Percentiles rank a stretch among this genome's conserved stretches.
These are phyloP conservation scores for Pseudophaeomoniella oleicola DNA, from an alignment of 2,329 filamentous ascomycete genomes.

Conservation along the genomic window DNA sequence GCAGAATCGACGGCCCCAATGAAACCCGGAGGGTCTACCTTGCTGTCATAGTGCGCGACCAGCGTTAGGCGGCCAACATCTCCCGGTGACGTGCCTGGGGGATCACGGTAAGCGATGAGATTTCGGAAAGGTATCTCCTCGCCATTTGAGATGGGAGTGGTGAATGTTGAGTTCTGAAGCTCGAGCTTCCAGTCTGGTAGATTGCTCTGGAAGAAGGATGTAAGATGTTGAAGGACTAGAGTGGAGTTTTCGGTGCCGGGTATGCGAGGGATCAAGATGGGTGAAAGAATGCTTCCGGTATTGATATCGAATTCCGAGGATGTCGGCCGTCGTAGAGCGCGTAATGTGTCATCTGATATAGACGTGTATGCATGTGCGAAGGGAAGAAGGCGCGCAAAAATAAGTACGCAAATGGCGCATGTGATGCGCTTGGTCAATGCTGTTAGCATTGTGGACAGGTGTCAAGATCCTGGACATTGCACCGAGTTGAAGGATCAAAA, in stretches of 20 bases:
- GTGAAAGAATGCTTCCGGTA: constrained; percentile 61
- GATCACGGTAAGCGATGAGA: constrained; percentile 73
- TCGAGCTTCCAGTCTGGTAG: constrained; percentile 68
- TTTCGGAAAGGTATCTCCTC: constrained; percentile 70
- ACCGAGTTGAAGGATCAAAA: no score
- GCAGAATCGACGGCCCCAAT: constrained; percentile 90
- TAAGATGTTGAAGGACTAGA: constrained; percentile 65
- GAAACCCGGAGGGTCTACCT: constrained; percentile 67
- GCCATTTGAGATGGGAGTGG: constrained; percentile 60
- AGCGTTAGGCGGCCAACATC: constrained; percentile 71
- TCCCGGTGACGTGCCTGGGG: constrained; percentile 61
- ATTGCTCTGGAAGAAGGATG: constrained; percentile 59
- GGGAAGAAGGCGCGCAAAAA: constrained; percentile 15
- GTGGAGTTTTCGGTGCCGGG: constrained; percentile 67
- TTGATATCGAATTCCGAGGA: constrained; percentile 61
- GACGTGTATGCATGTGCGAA: constrained; percentile 34
- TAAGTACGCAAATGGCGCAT: constrained; percentile 1
- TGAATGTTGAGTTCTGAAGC: constrained; percentile 81
- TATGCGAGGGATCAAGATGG: constrained; percentile 76
- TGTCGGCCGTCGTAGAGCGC: constrained; percentile 54
- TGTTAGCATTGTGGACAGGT: neutral
- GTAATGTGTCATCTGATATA: constrained; percentile 63
- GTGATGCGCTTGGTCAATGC: neutral
- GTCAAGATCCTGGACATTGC: no score
- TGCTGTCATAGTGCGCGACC: constrained; percentile 88